Evolutionary conservation across 208 protist species (phyloP).

Genomic region (Porcisia hertigi): DNA sequence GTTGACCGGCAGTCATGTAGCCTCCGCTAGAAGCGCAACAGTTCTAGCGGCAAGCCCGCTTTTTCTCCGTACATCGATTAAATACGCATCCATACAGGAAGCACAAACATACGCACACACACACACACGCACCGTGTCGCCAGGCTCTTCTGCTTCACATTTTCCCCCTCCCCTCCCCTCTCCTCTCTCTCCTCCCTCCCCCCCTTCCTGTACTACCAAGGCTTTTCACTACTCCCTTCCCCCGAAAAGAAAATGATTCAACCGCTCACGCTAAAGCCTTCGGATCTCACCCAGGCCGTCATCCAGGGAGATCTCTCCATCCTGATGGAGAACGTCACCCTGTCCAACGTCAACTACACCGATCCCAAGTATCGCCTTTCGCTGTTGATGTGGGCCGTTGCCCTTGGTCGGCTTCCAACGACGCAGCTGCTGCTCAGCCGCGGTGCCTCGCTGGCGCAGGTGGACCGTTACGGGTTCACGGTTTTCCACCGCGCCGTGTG

Average conservation of each 20-base stretch:
- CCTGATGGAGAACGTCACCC: conserved; percentile 46
- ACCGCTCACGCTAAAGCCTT: conserved; percentile 21
- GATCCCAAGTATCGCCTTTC: conserved; percentile 65
- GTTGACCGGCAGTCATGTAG: neutral
- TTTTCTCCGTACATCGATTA: neutral
- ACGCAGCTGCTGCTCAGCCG: conserved; percentile 51
- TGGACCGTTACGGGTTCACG: conserved; percentile 71
- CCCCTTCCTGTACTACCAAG: neutral
- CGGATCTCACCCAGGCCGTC: conserved; percentile 40
- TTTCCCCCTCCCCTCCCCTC: neutral
- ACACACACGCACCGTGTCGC: neutral
- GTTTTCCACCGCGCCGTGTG: conserved; percentile 82
- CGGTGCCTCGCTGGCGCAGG: conserved; percentile 56
- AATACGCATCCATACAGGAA: neutral
- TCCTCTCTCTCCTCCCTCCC: neutral
- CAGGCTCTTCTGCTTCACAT: neutral
- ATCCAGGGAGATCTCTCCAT: conserved; percentile 49
- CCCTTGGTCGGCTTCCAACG: conserved; percentile 49
- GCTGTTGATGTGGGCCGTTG: conserved; percentile 73
- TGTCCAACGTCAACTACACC: conserved; percentile 77
- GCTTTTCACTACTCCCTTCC: neutral
- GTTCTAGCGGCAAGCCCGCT: neutral
- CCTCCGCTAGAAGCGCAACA: neutral
- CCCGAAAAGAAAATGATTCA: neutral
- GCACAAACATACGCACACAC: neutral